A percentile compares a stretch with the other conserved stretches of the same genome.
Conservation (phyloP, 2,329 filamentous ascomycete species). For the Ascochyta clinopodiicola region DNA sequence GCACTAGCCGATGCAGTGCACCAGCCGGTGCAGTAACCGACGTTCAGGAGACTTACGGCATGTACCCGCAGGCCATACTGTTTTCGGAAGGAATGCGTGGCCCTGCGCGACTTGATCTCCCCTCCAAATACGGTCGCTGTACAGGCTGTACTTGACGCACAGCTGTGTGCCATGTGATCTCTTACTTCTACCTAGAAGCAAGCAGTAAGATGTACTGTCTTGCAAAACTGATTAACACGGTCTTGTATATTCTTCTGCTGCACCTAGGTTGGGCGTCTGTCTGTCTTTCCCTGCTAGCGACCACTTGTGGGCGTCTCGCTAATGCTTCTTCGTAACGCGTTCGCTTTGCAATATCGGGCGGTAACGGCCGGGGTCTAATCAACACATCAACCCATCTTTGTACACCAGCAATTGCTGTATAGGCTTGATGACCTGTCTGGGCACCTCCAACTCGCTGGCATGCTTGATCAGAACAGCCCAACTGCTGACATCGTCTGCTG, state of each 20-base stretch:
- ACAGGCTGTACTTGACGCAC: too few species aligned
- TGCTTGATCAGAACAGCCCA: constrained; percentile 2
- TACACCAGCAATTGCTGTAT: neutral
- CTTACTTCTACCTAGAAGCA: too few species aligned
- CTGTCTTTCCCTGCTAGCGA: constrained; percentile 2
- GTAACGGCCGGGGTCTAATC: neutral
- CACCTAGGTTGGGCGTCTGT: neutral
- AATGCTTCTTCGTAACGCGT: constrained; percentile 6
- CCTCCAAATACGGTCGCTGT: too few species aligned
- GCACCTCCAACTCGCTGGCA: neutral
- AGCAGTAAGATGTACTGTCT: too few species aligned
- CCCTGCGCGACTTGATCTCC: too few species aligned
- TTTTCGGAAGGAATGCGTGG: too few species aligned
- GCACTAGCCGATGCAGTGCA: too few species aligned
- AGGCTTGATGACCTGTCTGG: constrained; percentile 2
- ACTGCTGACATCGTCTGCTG: neutral
- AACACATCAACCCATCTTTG: constrained; percentile 1
- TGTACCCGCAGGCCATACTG: too few species aligned
- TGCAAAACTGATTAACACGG: too few species aligned
- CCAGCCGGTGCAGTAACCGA: too few species aligned
- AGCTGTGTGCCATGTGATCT: too few species aligned
- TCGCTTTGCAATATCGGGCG: neutral
- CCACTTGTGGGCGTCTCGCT: constrained; percentile 1
- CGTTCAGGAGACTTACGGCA: too few species aligned
- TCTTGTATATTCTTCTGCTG: neutral